Percentiles rank a stretch among this genome's conserved stretches.
Conservation (phyloP, 257 asterid species). For the Solanum clarkiae region DNA sequence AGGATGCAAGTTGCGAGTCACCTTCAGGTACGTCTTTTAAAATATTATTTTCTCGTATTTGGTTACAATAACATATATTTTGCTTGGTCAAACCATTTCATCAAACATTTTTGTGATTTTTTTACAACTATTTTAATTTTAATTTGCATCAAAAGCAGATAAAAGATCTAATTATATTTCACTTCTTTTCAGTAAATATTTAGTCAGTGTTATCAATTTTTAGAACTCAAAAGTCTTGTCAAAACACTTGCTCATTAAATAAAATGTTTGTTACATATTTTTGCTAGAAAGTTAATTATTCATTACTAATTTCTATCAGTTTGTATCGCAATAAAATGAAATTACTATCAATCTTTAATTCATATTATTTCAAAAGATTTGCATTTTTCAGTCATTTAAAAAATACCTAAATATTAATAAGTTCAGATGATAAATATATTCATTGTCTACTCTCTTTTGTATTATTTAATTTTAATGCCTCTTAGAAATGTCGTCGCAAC, state of each 20-base stretch:
- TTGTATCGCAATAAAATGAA: too few relatives aligned
- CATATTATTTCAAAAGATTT: too few relatives aligned
- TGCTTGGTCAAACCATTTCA: neutral
- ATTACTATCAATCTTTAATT: too few relatives aligned
- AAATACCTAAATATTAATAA: neutral
- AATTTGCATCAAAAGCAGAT: neutral
- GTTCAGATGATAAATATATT: neutral
- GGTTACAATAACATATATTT: too few relatives aligned
- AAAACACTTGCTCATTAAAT: too few relatives aligned
- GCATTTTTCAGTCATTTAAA: too few relatives aligned
- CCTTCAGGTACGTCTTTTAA: slow-evolving; percentile 6
- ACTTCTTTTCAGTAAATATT: neutral
- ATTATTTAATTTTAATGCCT: neutral
- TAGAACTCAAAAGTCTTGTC: too few relatives aligned
- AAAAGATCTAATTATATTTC: neutral
- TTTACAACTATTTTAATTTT: neutral
- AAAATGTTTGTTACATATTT: too few relatives aligned
- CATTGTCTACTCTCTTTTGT: neutral
- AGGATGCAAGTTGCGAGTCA: slow-evolving; percentile 30
- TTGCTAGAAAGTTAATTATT: too few relatives aligned
- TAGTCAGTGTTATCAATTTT: too few relatives aligned
- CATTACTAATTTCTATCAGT: too few relatives aligned
- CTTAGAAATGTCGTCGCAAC: neutral
- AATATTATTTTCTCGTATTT: too few relatives aligned
- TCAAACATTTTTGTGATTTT: neutral